phyloP scores from a whole-genome alignment of 2,329 filamentous ascomycete species.

The Tolypocladium pustulatum region DNA sequence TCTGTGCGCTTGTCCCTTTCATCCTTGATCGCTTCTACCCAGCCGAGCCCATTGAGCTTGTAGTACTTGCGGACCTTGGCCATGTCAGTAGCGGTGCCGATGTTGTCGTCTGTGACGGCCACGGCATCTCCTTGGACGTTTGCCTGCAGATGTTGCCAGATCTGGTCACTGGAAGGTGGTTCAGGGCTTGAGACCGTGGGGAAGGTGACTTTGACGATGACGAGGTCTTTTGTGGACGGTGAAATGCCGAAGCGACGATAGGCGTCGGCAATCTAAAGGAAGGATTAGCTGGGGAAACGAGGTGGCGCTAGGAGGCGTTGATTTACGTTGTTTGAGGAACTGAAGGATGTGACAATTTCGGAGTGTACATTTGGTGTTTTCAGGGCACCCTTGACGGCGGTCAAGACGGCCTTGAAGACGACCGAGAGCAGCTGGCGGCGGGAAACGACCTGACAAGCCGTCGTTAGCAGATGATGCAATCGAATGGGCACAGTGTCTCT shows the following conservation, averaged over 20 bases:
- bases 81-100: conserved; percentile 52
- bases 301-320: background rate
- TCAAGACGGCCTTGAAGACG: conserved; percentile 65
- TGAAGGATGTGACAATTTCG: conserved; percentile 74
- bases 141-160: conserved; percentile 48
- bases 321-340: conserved; percentile 68
- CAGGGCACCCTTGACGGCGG: conserved; percentile 48
- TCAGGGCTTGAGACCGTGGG: conserved; percentile 31
- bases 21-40: conserved; percentile 34
- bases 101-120: conserved; percentile 51
- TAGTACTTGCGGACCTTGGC: conserved; percentile 73
- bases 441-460: conserved; percentile 66
- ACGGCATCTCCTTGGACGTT: conserved; percentile 51
- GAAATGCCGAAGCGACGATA: conserved; percentile 82
- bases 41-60: conserved; percentile 59
- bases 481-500: background rate
- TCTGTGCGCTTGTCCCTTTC: conserved; percentile 35
- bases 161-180: conserved; percentile 30
- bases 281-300: conserved; percentile 1
- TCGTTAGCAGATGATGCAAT: background rate
- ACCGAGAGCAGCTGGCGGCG: conserved; percentile 64
- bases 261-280: conserved; percentile 69
- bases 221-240: conserved; percentile 57
- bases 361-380: conserved; percentile 82
- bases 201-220: conserved; percentile 69